Evolutionary conservation across 805 yeast species (phyloP), one percentile per base, ranked within the genome.

Genomic region (Aciculoconidium aculeatum): DNA sequence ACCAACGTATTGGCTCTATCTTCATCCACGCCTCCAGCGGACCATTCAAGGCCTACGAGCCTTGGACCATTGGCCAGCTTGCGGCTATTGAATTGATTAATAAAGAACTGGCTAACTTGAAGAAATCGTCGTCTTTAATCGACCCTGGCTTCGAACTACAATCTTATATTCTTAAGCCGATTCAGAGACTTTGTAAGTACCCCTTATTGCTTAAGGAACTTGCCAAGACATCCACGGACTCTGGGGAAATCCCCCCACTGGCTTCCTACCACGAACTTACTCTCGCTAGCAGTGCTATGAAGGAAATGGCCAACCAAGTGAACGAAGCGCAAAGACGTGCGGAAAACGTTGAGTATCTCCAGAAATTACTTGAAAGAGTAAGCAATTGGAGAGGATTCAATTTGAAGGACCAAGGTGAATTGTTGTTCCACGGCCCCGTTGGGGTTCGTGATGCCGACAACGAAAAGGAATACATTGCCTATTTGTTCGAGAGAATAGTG

Each of bases 151-250:
- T 87, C 49, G 98, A 90, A 54, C 66, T 92, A 31, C 97, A 84
- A 51, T 78, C 90, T 28, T 84, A 84, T 55, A 67, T 92, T 23
- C 75, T 92, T 44, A 92, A 90, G 53, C 99, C 99, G 0, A 85
- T 92, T 21, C 99, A 92, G 62, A 72, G 99, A 40, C 69, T 92
- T n/a, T 85, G 96, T 67, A 85, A 88, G 53, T 92, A 92, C 55
- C 98, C 97, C 2, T 60, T 92, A 29, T 65, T 92, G 27, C 58
- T 92, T 30, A 76, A 72, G 44, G 92, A 85, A 49, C 65, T 92
- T 30, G 53, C 84, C 28, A 86, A 85, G 50, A 52, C 66, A 28
- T 72, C 86, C 7, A 80, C 76, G 20, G 58, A 51, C 29, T 19
- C 41, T n/a, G 24, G 19, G 8, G 47, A 38, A 13, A 30, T 39